These are phyloP conservation scores for Clitopilus hobsonii DNA, from an alignment of 768 basidiomycete species.

Conservation along the genomic window DNA sequence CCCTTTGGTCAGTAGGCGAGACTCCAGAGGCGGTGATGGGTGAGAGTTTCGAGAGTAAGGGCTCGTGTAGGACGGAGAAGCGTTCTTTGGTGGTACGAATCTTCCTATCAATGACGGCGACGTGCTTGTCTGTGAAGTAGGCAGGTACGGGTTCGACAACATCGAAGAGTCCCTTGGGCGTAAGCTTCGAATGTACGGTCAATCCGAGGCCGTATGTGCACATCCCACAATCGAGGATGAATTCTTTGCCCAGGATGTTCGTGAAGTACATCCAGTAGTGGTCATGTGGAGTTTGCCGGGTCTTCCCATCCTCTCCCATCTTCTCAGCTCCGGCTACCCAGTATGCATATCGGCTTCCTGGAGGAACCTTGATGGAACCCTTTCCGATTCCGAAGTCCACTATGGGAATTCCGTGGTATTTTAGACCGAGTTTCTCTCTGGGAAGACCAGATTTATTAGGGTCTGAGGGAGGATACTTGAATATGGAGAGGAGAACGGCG, in stretches of 20 bases:
- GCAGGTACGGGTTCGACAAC: neutral
- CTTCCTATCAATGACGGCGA: neutral
- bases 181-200: neutral
- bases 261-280: neutral
- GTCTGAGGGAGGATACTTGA: neutral
- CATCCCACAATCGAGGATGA: neutral
- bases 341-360: neutral
- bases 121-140: neutral
- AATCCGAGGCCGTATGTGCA: neutral
- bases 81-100: neutral
- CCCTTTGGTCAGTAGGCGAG: neutral
- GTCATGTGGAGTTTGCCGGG: neutral
- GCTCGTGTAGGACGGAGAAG: neutral
- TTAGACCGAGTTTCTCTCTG: neutral
- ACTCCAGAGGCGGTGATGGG: neutral
- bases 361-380: neutral
- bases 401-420: neutral
- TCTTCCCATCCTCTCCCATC: neutral
- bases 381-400: neutral
- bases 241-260: neutral
- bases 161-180: neutral
- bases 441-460: neutral
- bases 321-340: neutral
- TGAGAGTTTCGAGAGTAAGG: neutral
- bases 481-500: neutral